Evolutionary conservation across 805 yeast genomes (phyloP).

Genomic region (Danielia oregonensis): DNA sequence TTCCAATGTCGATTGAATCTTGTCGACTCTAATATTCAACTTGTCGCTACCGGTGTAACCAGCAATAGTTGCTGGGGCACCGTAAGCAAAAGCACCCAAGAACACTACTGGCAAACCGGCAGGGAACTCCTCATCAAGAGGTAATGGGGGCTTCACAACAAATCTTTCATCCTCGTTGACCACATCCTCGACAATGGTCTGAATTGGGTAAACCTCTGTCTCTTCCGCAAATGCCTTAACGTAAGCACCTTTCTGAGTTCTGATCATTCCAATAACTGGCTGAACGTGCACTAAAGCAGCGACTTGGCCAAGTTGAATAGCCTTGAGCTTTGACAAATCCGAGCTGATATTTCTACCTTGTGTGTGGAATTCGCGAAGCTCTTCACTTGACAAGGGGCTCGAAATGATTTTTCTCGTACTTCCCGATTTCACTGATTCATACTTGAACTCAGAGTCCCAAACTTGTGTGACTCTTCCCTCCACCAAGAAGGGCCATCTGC

Average conservation of each 20-base stretch:
- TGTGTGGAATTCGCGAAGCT: constrained; percentile 42
- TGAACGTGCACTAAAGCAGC: constrained; percentile 65
- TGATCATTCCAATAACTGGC: constrained; percentile 72
- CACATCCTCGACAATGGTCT: constrained; percentile 73
- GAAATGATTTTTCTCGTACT: constrained; percentile 22
- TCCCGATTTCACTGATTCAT: constrained; percentile 36
- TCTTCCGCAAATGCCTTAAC: constrained; percentile 62
- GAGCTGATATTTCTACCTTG: constrained; percentile 37
- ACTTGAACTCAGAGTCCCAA: constrained; percentile 50
- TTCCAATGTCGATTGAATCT: constrained; percentile 43
- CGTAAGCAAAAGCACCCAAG: constrained; percentile 84
- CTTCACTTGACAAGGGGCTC: constrained; percentile 39
- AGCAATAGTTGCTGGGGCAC: constrained; percentile 66
- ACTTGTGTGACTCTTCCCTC: constrained; percentile 73
- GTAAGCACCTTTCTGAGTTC: constrained; percentile 68
- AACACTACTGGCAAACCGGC: constrained; percentile 65
- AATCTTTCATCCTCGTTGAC: constrained; percentile 71
- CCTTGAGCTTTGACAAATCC: constrained; percentile 51
- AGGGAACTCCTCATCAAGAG: constrained; percentile 83
- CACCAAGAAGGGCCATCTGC: constrained; percentile 86
- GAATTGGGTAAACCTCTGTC: constrained; percentile 66
- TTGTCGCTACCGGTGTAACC: constrained; percentile 46
- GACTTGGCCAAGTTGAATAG: constrained; percentile 54
- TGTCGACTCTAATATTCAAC: constrained; percentile 48
- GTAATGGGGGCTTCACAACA: constrained; percentile 66